These are phyloP conservation scores for Lantana camara DNA, from an alignment of 257 asterid species.

Conservation along the genomic window DNA sequence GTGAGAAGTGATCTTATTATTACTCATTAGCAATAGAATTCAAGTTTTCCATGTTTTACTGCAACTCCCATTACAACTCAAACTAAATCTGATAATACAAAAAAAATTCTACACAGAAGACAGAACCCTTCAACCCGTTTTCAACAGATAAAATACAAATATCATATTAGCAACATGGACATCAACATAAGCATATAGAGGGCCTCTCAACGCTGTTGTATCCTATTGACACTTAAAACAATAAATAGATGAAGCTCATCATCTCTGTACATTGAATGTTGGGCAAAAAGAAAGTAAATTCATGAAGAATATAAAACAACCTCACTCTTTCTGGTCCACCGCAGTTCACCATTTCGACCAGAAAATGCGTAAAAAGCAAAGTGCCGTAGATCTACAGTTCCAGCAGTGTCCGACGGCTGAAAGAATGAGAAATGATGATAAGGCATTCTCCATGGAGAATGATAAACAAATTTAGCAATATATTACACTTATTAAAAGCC, in stretches of 20 bases:
- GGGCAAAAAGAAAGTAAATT: conserved; percentile 10
- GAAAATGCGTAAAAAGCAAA: conserved; percentile 93
- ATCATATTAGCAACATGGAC: background rate
- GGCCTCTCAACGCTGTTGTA: conserved; percentile 8
- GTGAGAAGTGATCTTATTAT: background rate
- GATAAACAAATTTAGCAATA: conserved; percentile 11
- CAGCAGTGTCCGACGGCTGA: conserved; percentile 76
- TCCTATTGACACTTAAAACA: conserved; percentile 10
- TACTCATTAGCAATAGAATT: conserved; percentile 1
- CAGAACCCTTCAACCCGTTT: background rate
- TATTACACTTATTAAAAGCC: conserved; percentile 7
- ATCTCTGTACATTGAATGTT: background rate
- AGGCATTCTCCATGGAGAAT: conserved; percentile 19
- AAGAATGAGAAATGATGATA: conserved; percentile 26
- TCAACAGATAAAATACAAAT: background rate
- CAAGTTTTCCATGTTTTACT: background rate
- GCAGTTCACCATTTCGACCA: conserved; percentile 84
- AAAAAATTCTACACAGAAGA: conserved; percentile 10
- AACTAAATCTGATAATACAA: background rate
- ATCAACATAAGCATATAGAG: background rate
- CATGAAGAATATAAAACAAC: conserved; percentile 33
- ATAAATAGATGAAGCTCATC: conserved; percentile 6
- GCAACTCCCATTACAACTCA: background rate
- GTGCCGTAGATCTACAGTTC: conserved; percentile 78
- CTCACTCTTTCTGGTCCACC: conserved; percentile 91